A percentile compares a stretch with the other conserved stretches of the same genome.
Conservation (phyloP, 1,284 basidiomycete species). For the Tilletiaria anomala region DNA sequence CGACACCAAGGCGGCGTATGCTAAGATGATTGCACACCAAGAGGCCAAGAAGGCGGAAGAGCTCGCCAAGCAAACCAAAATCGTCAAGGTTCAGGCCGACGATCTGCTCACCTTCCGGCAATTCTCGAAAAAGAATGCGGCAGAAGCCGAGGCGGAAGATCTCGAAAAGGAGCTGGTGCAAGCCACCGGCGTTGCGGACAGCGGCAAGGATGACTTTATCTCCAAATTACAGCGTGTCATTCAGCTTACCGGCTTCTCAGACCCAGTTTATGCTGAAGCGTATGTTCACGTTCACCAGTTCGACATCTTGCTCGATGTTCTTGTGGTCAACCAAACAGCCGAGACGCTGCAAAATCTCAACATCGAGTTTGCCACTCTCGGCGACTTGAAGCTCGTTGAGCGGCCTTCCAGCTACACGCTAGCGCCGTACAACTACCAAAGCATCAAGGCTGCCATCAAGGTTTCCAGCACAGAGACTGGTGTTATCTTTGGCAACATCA, state of each 20-base stretch:
- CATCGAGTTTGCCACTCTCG: slow-evolving; percentile 91
- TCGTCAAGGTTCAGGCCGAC: slow-evolving; percentile 68
- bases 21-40: slow-evolving; percentile 82
- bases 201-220: slow-evolving; percentile 78
- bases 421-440: slow-evolving; percentile 92
- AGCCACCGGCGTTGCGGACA: slow-evolving; percentile 70
- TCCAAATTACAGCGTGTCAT: slow-evolving; percentile 89
- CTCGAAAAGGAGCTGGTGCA: slow-evolving; percentile 76
- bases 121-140: slow-evolving; percentile 79
- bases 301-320: slow-evolving; percentile 81
- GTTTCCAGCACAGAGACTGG: slow-evolving; percentile 74
- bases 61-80: slow-evolving; percentile 54
- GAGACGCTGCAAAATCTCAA: slow-evolving; percentile 93
- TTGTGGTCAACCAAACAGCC: slow-evolving; percentile 89
- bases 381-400: slow-evolving; percentile 94
- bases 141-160: slow-evolving; percentile 45
- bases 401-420: slow-evolving; percentile 82
- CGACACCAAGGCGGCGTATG: slow-evolving; percentile 83
- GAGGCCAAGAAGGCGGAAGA: slow-evolving; percentile 57
- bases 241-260: slow-evolving; percentile 94
- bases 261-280: slow-evolving; percentile 95
- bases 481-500: slow-evolving; percentile 93
- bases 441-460: slow-evolving; percentile 97
- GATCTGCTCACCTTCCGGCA: slow-evolving; percentile 84
- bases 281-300: slow-evolving; percentile 97